Conservation (phyloP, 305 asterid species). For the Rubia occidens region DNA sequence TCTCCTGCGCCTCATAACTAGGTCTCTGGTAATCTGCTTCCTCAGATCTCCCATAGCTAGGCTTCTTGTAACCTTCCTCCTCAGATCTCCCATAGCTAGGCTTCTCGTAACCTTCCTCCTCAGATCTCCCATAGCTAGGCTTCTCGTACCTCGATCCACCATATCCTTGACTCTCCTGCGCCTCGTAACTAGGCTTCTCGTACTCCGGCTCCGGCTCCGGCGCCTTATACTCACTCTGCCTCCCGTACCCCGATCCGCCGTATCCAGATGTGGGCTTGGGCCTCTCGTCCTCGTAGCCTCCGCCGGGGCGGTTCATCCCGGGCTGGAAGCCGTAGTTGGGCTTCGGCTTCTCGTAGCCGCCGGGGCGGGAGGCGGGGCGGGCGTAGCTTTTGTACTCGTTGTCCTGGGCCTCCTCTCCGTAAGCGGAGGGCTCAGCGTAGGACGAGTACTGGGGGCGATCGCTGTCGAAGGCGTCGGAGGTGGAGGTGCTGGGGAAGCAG, state of each 20-base stretch:
- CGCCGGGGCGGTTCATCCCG: constrained; percentile 25
- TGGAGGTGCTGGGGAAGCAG: constrained; percentile 52
- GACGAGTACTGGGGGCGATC: constrained; percentile 76
- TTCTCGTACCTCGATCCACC: constrained; percentile 33
- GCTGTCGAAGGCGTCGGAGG: constrained; percentile 60
- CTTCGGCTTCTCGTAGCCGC: constrained; percentile 29
- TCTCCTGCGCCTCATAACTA: constrained; percentile 24
- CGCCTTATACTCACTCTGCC: constrained; percentile 3
- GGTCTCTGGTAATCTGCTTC: constrained; percentile 22
- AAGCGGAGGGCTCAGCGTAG: constrained; percentile 74
- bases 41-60: constrained; percentile 5
- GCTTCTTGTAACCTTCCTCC: constrained; percentile 20
- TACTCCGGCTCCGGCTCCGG: constrained; percentile 15
- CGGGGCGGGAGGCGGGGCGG: constrained; percentile 41
- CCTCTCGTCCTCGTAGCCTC: constrained; percentile 22
- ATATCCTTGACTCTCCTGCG: constrained; percentile 22
- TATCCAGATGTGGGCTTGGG: constrained; percentile 20
- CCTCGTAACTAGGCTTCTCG: constrained; percentile 12
- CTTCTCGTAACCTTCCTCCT: constrained; percentile 24
- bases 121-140: constrained; percentile 40
- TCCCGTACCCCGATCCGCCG: constrained; percentile 17
- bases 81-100: constrained; percentile 1
- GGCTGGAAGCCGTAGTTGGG: constrained; percentile 40
- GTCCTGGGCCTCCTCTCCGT: constrained; percentile 54
- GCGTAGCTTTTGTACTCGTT: constrained; percentile 71